Conservation (phyloP, 1,139 yeast species). For the Hansenula lynferdii region DNA sequence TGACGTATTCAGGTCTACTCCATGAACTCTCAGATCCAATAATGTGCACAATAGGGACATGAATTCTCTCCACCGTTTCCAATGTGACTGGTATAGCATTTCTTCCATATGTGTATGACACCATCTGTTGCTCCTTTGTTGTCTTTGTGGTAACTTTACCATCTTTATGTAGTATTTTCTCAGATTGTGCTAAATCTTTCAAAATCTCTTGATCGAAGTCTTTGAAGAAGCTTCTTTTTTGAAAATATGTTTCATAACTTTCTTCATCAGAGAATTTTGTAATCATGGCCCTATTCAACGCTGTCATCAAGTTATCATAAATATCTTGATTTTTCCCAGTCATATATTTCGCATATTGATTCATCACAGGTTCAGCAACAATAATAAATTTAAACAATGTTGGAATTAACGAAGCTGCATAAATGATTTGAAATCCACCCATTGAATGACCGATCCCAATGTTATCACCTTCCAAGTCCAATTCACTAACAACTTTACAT, state of each 20-base stretch:
- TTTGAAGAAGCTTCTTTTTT: slow-evolving; percentile 36
- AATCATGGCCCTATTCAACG: slow-evolving; percentile 10
- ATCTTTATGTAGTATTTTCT: slow-evolving; percentile 23
- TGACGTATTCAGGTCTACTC: slow-evolving; percentile 41
- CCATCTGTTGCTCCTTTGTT: slow-evolving; percentile 36
- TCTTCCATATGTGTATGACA: slow-evolving; percentile 35
- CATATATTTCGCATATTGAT: slow-evolving; percentile 14
- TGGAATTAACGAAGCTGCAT: slow-evolving; percentile 46
- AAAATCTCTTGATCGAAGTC: slow-evolving; percentile 39
- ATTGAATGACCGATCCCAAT: slow-evolving; percentile 60
- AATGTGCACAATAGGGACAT: slow-evolving; percentile 41
- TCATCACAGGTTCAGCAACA: slow-evolving; percentile 55
- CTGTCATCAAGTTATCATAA: not conserved
- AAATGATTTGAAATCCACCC: slow-evolving; percentile 52
- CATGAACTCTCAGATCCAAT: slow-evolving; percentile 44
- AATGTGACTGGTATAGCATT: slow-evolving; percentile 29
- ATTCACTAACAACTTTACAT: slow-evolving; percentile 37
- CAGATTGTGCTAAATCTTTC: slow-evolving; percentile 39
- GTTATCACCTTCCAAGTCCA: slow-evolving; percentile 33
- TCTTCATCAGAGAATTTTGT: slow-evolving; percentile 26
- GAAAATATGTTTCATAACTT: slow-evolving; percentile 38
- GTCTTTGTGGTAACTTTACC: slow-evolving; percentile 33
- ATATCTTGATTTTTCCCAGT: slow-evolving; percentile 17
- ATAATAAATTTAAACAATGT: slow-evolving; percentile 46
- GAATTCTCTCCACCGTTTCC: slow-evolving; percentile 33